A percentile compares a stretch with the other conserved stretches of the same genome.
Conservation (phyloP, 2,329 filamentous ascomycete species). For the Pseudohalonectria lignicola region DNA sequence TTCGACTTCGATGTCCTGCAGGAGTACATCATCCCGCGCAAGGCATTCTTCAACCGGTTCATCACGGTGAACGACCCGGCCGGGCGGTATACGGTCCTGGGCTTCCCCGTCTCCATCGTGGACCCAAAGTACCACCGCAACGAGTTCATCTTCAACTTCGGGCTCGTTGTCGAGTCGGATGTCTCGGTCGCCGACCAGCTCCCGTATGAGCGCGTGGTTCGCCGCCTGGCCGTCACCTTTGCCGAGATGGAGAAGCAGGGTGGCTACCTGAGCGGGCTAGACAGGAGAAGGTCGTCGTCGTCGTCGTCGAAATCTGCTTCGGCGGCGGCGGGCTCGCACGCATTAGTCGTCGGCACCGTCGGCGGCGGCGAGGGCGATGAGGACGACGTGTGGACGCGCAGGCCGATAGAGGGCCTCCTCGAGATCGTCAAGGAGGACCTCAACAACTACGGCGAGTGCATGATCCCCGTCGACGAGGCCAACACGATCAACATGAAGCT, state of each 20-base stretch:
- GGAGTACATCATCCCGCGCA: slow-evolving; percentile 87
- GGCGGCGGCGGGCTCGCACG: slow-evolving; percentile 24
- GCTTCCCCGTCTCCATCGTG: slow-evolving; percentile 80
- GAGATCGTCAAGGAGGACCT: slow-evolving; percentile 76
- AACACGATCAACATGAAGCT: slow-evolving; percentile 96
- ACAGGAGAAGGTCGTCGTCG: slow-evolving; percentile 1
- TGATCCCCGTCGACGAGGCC: slow-evolving; percentile 92
- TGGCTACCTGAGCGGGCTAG: slow-evolving; percentile 54
- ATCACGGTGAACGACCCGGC: slow-evolving; percentile 67
- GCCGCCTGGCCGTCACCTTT: slow-evolving; percentile 76
- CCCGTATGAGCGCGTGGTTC: slow-evolving; percentile 74
- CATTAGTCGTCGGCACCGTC: slow-evolving; percentile 20
- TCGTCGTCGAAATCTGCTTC: slow-evolving; percentile 15
- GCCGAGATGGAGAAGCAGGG: slow-evolving; percentile 86
- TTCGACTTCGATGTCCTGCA: slow-evolving; percentile 80
- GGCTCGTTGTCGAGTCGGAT: slow-evolving; percentile 41
- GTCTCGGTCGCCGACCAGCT: slow-evolving; percentile 49
- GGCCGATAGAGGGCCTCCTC: slow-evolving; percentile 73
- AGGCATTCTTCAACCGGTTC: slow-evolving; percentile 89
- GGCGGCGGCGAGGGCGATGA: slow-evolving; percentile 3
- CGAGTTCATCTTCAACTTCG: slow-evolving; percentile 98
- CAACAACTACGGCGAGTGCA: slow-evolving; percentile 96
- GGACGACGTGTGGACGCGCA: slow-evolving; percentile 28
- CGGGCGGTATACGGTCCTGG: slow-evolving; percentile 65
- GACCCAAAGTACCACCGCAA: slow-evolving; percentile 78